Evolutionary conservation across 495 filamentous ascomycete species (phyloP).

Genomic region (Podospora bellae-mahoneyi): DNA sequence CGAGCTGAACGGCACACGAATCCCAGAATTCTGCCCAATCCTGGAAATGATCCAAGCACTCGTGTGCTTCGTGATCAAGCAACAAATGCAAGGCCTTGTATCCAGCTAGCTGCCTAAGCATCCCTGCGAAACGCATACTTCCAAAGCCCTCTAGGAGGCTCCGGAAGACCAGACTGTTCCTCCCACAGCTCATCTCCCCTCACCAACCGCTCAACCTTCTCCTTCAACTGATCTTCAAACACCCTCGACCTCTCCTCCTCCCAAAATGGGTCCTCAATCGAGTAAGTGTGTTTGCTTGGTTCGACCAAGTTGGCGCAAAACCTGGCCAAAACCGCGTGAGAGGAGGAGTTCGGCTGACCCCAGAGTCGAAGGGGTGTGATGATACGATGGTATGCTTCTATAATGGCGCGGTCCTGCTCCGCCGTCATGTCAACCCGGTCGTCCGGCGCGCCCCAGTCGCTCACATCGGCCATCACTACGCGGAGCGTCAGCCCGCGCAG

Average conservation of each 20-base stretch:
- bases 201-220: neutral
- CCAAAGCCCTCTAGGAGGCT: neutral
- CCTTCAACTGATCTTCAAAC: neutral
- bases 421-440: neutral
- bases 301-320: neutral
- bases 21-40: too few species aligned
- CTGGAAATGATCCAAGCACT: too few species aligned
- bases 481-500: conserved; percentile 10
- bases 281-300: neutral
- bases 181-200: neutral
- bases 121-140: neutral
- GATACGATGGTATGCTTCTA: neutral
- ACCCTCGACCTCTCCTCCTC: neutral
- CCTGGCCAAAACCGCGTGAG: neutral
- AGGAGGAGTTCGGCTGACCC: neutral
- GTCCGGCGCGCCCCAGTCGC: neutral
- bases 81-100: too few species aligned
- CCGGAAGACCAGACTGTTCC: neutral
- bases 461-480: conserved; percentile 3
- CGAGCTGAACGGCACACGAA: too few species aligned
- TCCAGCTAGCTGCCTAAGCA: neutral
- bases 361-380: neutral
- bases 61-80: too few species aligned
- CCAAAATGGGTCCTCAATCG: neutral
- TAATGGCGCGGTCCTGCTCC: neutral